A percentile compares a stretch with the other conserved stretches of the same genome.
phyloP scores from a whole-genome alignment of 2,329 filamentous ascomycete genomes.

The Leptodontidium sp. region DNA sequence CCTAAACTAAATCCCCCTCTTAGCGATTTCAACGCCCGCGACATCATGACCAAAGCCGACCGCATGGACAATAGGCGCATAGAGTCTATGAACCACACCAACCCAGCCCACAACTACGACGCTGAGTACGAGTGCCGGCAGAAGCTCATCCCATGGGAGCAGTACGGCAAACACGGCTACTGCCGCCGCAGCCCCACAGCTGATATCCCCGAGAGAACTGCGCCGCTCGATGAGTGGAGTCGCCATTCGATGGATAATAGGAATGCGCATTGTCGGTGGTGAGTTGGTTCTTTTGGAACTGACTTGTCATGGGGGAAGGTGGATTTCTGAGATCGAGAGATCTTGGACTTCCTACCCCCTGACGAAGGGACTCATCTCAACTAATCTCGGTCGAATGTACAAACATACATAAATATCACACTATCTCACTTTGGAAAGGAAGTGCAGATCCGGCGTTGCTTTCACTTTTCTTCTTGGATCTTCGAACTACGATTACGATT shows the following conservation, averaged over 20 bases:
- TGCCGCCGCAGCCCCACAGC: constrained; percentile 4
- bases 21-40: neutral
- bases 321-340: neutral
- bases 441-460: constrained; percentile 2
- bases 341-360: neutral
- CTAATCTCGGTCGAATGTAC: neutral
- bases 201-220: neutral
- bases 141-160: neutral
- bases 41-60: neutral
- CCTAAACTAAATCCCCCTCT: neutral
- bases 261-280: neutral
- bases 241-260: neutral
- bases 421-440: neutral
- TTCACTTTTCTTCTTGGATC: neutral
- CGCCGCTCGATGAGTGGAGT: neutral
- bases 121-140: constrained; percentile 3
- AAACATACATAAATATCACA: neutral
- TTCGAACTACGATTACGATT: neutral
- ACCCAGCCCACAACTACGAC: neutral
- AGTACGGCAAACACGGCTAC: constrained; percentile 8
- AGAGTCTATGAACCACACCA: neutral
- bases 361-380: neutral
- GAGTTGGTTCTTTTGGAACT: neutral
- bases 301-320: neutral
- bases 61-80: neutral